Conservation (phyloP, 768 basidiomycete genomes). For the Steccherinum ochraceum region DNA sequence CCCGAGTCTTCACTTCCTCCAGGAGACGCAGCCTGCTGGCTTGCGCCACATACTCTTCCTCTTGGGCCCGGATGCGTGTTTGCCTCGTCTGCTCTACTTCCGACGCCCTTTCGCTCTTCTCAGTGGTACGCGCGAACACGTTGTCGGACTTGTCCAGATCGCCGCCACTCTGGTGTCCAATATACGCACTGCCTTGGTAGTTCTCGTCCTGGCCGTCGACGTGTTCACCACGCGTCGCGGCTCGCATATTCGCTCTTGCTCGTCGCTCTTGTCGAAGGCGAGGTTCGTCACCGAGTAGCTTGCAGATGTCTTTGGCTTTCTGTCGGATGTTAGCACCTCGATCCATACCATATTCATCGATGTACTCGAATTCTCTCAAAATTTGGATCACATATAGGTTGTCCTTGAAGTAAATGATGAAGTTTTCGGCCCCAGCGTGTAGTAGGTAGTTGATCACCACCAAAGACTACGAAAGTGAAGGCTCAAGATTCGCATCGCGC, state of each 20-base stretch:
- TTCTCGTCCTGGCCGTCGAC: conserved; percentile 40
- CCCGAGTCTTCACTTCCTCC: too few relatives aligned
- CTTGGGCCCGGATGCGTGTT: too few relatives aligned
- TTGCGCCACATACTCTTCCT: too few relatives aligned
- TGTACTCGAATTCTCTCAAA: conserved; percentile 93
- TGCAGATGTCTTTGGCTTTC: conserved; percentile 95
- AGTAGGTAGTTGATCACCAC: conserved; percentile 90
- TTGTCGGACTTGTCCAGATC: conserved; percentile 51
- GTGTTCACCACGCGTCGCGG: too few relatives aligned
- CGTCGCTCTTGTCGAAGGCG: too few relatives aligned
- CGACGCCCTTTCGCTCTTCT: conserved; percentile 74
- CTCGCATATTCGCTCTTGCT: too few relatives aligned
- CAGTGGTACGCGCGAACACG: conserved; percentile 80
- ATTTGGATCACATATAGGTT: conserved; percentile 97
- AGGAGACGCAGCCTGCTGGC: too few relatives aligned
- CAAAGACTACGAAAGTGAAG: conserved; percentile 49
- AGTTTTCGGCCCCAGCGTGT: conserved; percentile 92
- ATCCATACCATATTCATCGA: conserved; percentile 89
- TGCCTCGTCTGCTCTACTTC: conserved; percentile 62
- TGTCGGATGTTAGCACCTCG: conserved; percentile 91
- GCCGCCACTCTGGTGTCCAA: conserved; percentile 15
- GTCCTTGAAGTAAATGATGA: conserved; percentile 93
- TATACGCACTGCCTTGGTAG: conserved; percentile 28
- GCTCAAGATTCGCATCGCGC: background rate
- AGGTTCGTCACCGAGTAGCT: too few relatives aligned